Evolutionary conservation across 176 grass and related monocot genomes (phyloP).

Genomic region (Zoysia pacifica): DNA sequence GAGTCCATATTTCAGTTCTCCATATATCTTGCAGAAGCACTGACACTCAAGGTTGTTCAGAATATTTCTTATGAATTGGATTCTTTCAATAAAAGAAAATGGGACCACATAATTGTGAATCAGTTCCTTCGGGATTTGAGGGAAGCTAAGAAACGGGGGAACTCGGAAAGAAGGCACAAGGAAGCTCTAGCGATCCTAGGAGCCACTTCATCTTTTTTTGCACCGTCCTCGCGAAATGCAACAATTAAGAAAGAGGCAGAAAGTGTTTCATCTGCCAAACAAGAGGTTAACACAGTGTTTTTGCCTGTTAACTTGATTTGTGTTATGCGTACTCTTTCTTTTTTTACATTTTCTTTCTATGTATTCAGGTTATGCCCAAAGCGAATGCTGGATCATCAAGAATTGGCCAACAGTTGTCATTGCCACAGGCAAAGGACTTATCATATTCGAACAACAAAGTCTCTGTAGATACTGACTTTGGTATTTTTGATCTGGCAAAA

Average conservation of each 20-base stretch:
- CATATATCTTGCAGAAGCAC: constrained; percentile 71
- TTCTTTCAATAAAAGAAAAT: constrained; percentile 72
- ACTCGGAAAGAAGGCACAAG: constrained; percentile 88
- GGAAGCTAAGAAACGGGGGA: constrained; percentile 94
- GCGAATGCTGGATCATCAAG: constrained; percentile 43
- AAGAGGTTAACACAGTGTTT: constrained; percentile 59
- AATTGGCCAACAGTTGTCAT: constrained; percentile 18
- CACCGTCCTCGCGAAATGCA: constrained; percentile 47
- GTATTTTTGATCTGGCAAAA: constrained; percentile 79
- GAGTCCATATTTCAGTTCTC: constrained; percentile 47
- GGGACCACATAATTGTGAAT: constrained; percentile 86
- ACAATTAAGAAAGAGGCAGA: constrained; percentile 65
- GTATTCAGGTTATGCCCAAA: constrained; percentile 46
- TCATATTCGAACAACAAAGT: constrained; percentile 54
- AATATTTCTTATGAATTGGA: constrained; percentile 72
- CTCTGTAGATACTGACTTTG: constrained; percentile 62
- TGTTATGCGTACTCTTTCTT: constrained; percentile 15
- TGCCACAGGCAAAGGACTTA: constrained; percentile 67
- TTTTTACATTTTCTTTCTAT: constrained; percentile 16
- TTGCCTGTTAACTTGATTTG: constrained; percentile 20
- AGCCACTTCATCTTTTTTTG: constrained; percentile 63
- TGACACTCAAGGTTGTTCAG: constrained; percentile 68
- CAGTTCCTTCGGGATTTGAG: constrained; percentile 93
- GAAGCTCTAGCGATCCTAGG: constrained; percentile 95
- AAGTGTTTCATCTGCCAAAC: constrained; percentile 47